Conservation (phyloP, 768 basidiomycete species). For the Mycena maculata region DNA sequence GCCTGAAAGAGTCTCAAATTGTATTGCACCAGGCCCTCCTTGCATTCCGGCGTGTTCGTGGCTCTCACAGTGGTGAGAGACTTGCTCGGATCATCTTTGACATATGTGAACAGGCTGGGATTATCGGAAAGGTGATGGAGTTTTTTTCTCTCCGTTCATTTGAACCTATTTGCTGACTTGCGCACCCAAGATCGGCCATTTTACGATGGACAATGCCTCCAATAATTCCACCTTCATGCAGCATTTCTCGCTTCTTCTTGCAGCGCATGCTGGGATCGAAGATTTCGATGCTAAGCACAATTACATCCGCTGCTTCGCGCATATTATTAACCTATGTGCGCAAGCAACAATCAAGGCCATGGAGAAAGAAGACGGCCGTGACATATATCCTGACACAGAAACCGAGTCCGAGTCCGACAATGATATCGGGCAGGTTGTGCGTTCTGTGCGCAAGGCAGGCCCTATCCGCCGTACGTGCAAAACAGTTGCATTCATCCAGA, state of each 20-base stretch:
- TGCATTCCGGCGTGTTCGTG: slow-evolving; percentile 7
- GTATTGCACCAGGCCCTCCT: slow-evolving; percentile 1
- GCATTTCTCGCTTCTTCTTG: slow-evolving; percentile 4
- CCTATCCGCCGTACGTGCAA: slow-evolving; percentile 5
- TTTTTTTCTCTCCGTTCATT: not conserved
- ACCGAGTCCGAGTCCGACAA: not conserved
- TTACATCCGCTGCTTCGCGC: slow-evolving; percentile 8
- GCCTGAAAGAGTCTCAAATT: not conserved
- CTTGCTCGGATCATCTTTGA: not conserved
- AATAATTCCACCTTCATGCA: slow-evolving; percentile 2
- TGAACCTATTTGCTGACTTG: not conserved
- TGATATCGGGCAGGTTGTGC: not conserved
- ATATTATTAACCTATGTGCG: slow-evolving; percentile 3
- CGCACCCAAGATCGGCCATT: not conserved
- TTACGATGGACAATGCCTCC: slow-evolving; percentile 14
- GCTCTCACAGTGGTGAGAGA: slow-evolving; percentile 2
- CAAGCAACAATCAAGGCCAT: not conserved
- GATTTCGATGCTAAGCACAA: not conserved
- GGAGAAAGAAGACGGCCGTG: slow-evolving; percentile 1
- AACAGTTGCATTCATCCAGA: slow-evolving; percentile 6
- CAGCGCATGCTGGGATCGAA: not conserved
- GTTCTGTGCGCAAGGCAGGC: not conserved
- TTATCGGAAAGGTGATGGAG: not conserved
- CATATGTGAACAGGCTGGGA: not conserved
- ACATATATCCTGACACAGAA: not conserved